Conservation (phyloP, 306 rosid genomes). For the Trifolium dubium region DNA sequence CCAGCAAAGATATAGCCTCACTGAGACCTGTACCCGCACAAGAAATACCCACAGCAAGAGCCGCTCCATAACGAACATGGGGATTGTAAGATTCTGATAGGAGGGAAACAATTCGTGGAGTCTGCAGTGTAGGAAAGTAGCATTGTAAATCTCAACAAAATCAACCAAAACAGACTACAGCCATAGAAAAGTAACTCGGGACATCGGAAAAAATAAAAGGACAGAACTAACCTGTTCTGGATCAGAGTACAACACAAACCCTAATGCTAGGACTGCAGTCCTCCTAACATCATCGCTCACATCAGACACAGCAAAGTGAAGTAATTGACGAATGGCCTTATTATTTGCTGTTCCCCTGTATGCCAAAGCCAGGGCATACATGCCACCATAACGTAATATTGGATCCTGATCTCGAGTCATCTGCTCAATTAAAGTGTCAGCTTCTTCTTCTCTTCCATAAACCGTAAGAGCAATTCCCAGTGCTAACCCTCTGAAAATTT, state of each 20-base stretch:
- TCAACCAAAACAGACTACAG: conserved; percentile 22
- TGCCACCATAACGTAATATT: conserved; percentile 93
- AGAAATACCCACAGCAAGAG: conserved; percentile 98
- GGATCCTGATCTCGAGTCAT: conserved; percentile 99
- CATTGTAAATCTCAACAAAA: conserved; percentile 25
- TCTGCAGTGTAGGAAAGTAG: conserved; percentile 56
- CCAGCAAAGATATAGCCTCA: conserved; percentile 95
- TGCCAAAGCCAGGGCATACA: conserved; percentile 98
- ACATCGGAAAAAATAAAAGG: conserved; percentile 7
- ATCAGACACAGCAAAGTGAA: conserved; percentile 97
- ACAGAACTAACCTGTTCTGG: conserved; percentile 88
- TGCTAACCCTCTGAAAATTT: conserved; percentile 76
- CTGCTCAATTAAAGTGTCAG: conserved; percentile 95
- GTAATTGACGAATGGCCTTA: conserved; percentile 92
- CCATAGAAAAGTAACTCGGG: conserved; percentile 17
- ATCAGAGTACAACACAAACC: conserved; percentile 95
- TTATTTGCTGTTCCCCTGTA: conserved; percentile 96
- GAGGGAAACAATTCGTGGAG: conserved; percentile 93
- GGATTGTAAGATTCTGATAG: conserved; percentile 97
- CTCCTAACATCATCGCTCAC: conserved; percentile 99
- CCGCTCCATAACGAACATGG: conserved; percentile 98
- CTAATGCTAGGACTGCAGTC: conserved; percentile 98
- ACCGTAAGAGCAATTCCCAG: conserved; percentile 96
- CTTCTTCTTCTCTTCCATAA: conserved; percentile 98
- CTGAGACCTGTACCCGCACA: conserved; percentile 98